Evolutionary conservation across 2,329 filamentous ascomycete species (phyloP).

Genomic region (Diaporthe ilicicola): DNA sequence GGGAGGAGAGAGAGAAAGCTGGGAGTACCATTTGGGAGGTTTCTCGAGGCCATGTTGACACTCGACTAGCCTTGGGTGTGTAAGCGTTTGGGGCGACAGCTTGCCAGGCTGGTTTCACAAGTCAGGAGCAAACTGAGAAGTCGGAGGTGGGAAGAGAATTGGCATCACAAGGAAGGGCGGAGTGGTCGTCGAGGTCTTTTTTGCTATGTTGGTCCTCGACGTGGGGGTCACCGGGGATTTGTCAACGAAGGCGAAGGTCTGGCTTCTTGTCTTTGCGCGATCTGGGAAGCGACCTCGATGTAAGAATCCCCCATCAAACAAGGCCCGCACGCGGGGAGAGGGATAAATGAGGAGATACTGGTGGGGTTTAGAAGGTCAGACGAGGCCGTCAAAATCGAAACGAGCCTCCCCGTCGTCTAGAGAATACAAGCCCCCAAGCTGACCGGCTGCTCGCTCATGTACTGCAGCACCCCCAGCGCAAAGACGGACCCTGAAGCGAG

Average conservation of each 20-base stretch:
- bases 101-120: not conserved
- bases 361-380: not conserved
- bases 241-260: conserved; percentile 5
- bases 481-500: conserved; percentile 23
- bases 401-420: conserved; percentile 8
- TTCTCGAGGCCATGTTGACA: conserved; percentile 45
- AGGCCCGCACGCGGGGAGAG: not conserved
- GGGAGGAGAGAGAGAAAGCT: conserved; percentile 11
- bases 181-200: conserved; percentile 3
- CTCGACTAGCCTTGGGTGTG: not conserved
- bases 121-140: not conserved
- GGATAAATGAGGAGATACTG: not conserved
- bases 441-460: not conserved
- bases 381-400: not conserved
- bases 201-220: conserved; percentile 23
- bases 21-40: conserved; percentile 44
- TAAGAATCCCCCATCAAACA: conserved; percentile 2
- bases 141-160: not conserved
- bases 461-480: conserved; percentile 10
- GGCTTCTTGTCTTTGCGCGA: not conserved
- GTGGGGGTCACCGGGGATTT: conserved; percentile 12
- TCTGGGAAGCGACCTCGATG: conserved; percentile 5
- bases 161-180: conserved; percentile 27
- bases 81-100: not conserved
- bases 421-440: not conserved